Evolutionary conservation across 805 yeast genomes (phyloP), one percentile per base, ranked within the genome.

Genomic region (Babjeviella inositovora): DNA sequence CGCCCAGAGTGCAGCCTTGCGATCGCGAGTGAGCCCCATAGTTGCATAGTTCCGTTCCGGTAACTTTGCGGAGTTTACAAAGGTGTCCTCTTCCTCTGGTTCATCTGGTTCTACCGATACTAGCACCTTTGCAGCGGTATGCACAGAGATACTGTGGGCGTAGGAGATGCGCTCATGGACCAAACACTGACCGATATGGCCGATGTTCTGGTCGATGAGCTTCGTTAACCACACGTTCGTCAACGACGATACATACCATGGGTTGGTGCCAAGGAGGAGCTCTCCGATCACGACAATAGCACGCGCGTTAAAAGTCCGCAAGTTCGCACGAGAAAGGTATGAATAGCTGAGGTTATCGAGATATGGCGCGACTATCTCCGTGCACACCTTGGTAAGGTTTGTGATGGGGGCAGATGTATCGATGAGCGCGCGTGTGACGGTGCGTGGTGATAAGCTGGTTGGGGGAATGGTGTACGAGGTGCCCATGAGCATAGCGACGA

Each of bases 1-100:
- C 32, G 62, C 60, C 81, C 93, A 84, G 14, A 85, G 55, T 0
- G 80, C 67, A 2, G 84, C 68, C 39, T 82, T 82, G 25, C 96
- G 59, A 24, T 47, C 47, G 28, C 93, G 53, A 3, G 76, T 65
- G 11, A 67, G 42, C 1, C 87, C 72, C 17, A 61, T 40, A 0
- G 56, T 50, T 4, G 53, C 47, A 24, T 57, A 39, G 16, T 53
- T 45, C 5, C 39, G 35, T 4, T 51, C 49, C 5, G 26, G 14
- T 10, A 66, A 33, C 24, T 60, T 53, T 20, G 35, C 22, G 23
- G 38, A 43, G 17, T 25, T 19, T 2, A 41, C 38, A 37, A 55
- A 56, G 26, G 40, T 33, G 34, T 53, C 49, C 15, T 52, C 62
- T 10, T 41, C 44, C 19, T 39, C 45, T 1, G 35, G 33, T 3